A percentile compares a stretch with the other conserved stretches of the same genome.
These are phyloP conservation scores for Sphaceloma murrayae DNA, from an alignment of 2,329 filamentous ascomycete genomes.

Conservation along the genomic window DNA sequence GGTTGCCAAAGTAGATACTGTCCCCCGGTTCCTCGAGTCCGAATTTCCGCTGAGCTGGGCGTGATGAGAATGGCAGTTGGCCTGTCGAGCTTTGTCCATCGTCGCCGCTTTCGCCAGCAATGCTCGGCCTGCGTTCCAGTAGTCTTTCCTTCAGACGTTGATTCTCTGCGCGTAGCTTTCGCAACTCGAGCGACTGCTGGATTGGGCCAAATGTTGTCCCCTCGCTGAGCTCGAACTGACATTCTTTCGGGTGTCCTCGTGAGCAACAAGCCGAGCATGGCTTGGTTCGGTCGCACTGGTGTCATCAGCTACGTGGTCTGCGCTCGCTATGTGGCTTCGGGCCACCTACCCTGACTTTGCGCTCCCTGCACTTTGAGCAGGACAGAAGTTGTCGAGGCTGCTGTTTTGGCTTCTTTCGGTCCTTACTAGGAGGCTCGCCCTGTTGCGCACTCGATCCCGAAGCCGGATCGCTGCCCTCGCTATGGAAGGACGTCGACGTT, in stretches of 20 bases:
- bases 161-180: conserved; percentile 39
- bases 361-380: conserved; percentile 41
- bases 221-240: conserved; percentile 38
- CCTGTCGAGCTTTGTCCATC: conserved; percentile 24
- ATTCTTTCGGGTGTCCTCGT: conserved; percentile 39
- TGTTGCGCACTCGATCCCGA: conserved; percentile 1
- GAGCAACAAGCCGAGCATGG: conserved; percentile 42
- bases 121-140: conserved; percentile 25
- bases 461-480: neutral
- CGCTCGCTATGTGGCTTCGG: neutral
- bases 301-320: conserved; percentile 6
- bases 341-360: conserved; percentile 42
- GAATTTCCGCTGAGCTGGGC: conserved; percentile 31
- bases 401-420: conserved; percentile 31
- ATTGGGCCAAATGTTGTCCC: conserved; percentile 39
- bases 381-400: conserved; percentile 38
- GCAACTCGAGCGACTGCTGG: conserved; percentile 40
- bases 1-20: conserved; percentile 42
- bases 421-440: conserved; percentile 20
- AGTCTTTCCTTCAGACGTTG: conserved; percentile 36
- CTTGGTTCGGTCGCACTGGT: conserved; percentile 41
- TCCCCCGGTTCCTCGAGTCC: conserved; percentile 34
- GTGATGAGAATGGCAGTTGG: conserved; percentile 23
- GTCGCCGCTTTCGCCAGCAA: conserved; percentile 30
- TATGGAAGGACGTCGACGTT: neutral